Base-by-base conservation (phyloP, 139 green algal genomes). In the Monoraphidium neglectum region DNA sequence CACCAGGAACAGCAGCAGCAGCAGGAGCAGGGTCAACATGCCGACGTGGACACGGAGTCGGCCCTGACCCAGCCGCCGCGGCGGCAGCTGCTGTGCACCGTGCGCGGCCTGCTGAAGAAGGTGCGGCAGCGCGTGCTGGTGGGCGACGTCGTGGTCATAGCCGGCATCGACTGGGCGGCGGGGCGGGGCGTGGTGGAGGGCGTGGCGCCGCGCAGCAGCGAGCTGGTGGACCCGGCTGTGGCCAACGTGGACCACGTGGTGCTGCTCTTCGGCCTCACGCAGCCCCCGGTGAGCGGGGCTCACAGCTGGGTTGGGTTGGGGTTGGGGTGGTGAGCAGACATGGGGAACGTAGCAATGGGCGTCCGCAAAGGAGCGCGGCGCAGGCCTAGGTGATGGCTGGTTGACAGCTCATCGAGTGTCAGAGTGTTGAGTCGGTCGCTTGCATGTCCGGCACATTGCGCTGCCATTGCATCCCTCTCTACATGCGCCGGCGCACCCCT, bases 161-260 rank as follows among this genome's bases (percentile, higher is more conserved):
- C 57, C 24, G n/a, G 38, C 26, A 68, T 80, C 28, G 75, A 74
- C 56, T 80, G 65, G 75, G 12, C 23, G 28, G 75, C 47, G 53
- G 75, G 75, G 53, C 79, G 80, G 69, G 91, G 85, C 2, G 88
- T 92, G 56, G 93, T 98, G 30, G 78, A 91, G 46, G 86, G 91
- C 38, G 89, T 98, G n/a, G 59, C 92, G 46, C 77, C 81, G 0
- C 87, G 94, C 18, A 47, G 24, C 40, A 90, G 66, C 37, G 84
- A 92, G 70, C 84, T 98, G 59, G 30, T 70, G 2, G 93, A 98
- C 70, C 94, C 95, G 0, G 72, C 86, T 0, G 84, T 99, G 23
- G 95, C 96, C 49, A 99, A 99, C 74, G 91, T 98, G 1, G 90
- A 97, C 47, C 91, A 98, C 61, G 82, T 97, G 56, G 54, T 98